These are phyloP conservation scores for Jackrogersella minutella DNA, from an alignment of 495 filamentous ascomycete species.

Conservation along the genomic window DNA sequence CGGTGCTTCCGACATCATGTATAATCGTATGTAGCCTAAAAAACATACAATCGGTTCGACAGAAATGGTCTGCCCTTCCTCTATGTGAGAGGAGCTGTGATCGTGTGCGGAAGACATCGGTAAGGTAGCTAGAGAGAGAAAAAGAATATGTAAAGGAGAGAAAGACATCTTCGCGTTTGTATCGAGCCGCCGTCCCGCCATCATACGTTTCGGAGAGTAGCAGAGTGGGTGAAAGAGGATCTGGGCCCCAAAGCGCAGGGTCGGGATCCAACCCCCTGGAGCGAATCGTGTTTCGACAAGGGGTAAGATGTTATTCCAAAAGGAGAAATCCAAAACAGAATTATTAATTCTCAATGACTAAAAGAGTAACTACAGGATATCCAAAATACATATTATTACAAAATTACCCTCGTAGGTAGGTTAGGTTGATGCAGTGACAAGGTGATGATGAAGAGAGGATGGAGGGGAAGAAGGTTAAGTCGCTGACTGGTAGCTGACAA, in stretches of 20 bases:
- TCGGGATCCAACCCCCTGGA: conserved; percentile 28
- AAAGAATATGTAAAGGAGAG: conserved; percentile 30
- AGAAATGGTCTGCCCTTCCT: conserved; percentile 78
- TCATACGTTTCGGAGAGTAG: conserved; percentile 32
- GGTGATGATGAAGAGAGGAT: no score
- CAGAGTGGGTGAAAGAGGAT: no score
- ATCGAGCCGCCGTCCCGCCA: conserved; percentile 13
- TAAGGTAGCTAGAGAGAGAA: conserved; percentile 33
- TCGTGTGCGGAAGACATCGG: conserved; percentile 69
- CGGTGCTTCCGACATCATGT: conserved; percentile 6
- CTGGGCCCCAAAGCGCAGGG: conserved; percentile 12
- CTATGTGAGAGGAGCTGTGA: conserved; percentile 76
- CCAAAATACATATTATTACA: background rate
- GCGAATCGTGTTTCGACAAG: conserved; percentile 29
- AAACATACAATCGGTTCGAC: conserved; percentile 81
- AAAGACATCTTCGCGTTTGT: conserved; percentile 21
- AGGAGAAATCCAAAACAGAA: conserved; percentile 2
- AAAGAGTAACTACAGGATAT: background rate
- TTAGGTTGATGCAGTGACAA: no score
- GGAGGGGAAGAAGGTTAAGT: no score
- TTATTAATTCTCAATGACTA: background rate
- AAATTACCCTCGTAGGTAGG: no score
- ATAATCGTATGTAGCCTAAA: background rate
- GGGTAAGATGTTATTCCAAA: conserved; percentile 18
- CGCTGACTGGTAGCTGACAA: no score